Base-by-base conservation (phyloP, 805 yeast genomes). In the Kregervanrija delftensis region DNA sequence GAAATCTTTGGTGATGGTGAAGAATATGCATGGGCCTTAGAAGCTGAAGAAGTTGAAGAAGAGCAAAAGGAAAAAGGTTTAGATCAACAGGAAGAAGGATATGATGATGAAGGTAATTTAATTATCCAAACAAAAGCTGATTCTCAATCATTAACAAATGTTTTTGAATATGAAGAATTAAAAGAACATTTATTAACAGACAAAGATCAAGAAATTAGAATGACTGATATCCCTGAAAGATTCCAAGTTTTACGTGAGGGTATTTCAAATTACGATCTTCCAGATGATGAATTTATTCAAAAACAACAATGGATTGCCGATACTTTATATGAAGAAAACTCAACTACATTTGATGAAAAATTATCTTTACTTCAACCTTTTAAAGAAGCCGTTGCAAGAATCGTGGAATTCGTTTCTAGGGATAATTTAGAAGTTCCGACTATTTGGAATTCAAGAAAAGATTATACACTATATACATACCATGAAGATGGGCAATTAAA, bases 1-100 rank as follows among this genome's bases (percentile, higher is more conserved):
- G 99, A 93, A 61, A 87, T 93, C 11, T 93, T 93, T 61, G 99
- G 99, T 52, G 95, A 89, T 63, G 99, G 99, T 42, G 89, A 82
- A 51, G 97, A 91, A 59, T 93, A 93, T 64, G 96, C 87, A 46
- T 93, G 99, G 98, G 99, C 99, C 11, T 71, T 93, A 44, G 96
- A 88, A 58, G 93, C 87, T 30, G 96, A 90, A 66, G 80, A 77
- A 49, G 73, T 71, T 45, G 83, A 76, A 53, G 82, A 75, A 41
- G 77, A 68, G 28, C 79, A 77, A 32, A 63, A 67, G 46, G 81
- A 77, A n/a, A 74, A 71, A 40, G 68, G 69, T n/a, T 80, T 60
- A 16, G 48, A 46, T 5, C 56, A 54, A 4, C 50, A 50, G 33
- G 58, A 54, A 35, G 68, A 64, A 37, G 71, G 67, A 33, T 72